phyloP scores from a whole-genome alignment of 345 rosid species.

The Salix brachista region DNA sequence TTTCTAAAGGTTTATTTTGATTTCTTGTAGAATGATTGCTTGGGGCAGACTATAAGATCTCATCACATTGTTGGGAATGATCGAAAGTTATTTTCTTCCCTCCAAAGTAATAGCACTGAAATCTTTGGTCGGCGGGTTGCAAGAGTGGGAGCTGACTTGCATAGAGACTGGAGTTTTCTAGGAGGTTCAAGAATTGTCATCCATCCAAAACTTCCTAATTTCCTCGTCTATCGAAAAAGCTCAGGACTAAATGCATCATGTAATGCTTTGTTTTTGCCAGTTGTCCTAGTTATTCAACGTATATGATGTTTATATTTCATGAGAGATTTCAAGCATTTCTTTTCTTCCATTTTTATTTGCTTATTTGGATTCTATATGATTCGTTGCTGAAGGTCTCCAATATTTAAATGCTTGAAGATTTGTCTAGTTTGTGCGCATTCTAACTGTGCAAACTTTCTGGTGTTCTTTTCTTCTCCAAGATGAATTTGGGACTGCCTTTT shows the following conservation, averaged over 20 bases:
- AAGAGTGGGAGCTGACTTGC: slow-evolving; percentile 24
- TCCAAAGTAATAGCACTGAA: slow-evolving; percentile 16
- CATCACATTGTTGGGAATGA: slow-evolving; percentile 12
- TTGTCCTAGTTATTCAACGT: background rate
- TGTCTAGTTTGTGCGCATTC: background rate
- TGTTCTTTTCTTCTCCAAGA: background rate
- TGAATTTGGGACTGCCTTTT: background rate
- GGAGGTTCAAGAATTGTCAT: slow-evolving; percentile 51
- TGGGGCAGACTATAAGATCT: slow-evolving; percentile 26
- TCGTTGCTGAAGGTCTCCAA: background rate
- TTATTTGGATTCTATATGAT: background rate
- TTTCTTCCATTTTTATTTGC: background rate
- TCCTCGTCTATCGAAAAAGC: slow-evolving; percentile 24
- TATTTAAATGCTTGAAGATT: background rate
- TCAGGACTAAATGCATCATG: slow-evolving; percentile 63
- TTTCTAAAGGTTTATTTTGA: slow-evolving; percentile 9
- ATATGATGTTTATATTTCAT: background rate
- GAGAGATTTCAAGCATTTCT: background rate
- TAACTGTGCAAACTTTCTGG: background rate
- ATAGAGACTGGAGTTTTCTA: slow-evolving; percentile 47
- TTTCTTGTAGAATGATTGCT: slow-evolving; percentile 35
- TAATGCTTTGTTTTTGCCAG: slow-evolving; percentile 25
- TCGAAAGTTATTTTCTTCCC: slow-evolving; percentile 30
- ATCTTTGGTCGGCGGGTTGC: slow-evolving; percentile 23
- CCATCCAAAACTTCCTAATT: slow-evolving; percentile 26